phyloP scores from a whole-genome alignment of 1,139 yeast species.

The Yamadazyma blattariae region DNA sequence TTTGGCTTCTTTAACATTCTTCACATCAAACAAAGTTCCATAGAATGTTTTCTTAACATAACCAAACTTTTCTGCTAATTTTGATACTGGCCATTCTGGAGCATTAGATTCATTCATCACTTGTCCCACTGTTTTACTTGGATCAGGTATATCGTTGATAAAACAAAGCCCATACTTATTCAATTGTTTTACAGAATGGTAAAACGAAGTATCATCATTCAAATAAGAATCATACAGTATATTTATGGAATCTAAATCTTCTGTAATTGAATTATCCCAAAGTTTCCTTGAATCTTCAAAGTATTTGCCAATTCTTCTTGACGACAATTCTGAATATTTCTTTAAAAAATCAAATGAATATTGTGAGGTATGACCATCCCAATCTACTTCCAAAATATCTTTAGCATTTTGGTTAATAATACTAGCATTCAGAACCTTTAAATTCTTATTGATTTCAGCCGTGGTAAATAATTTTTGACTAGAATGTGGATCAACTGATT shows the following conservation, averaged over 20 bases:
- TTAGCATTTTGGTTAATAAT: slow-evolving; percentile 22
- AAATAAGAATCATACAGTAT: slow-evolving; percentile 45
- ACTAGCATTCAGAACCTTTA: slow-evolving; percentile 19
- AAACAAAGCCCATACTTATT: slow-evolving; percentile 61
- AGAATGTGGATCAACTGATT: slow-evolving; percentile 54
- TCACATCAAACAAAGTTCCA: slow-evolving; percentile 72
- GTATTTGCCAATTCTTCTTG: slow-evolving; percentile 29
- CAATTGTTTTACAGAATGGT: slow-evolving; percentile 42
- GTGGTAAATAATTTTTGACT: slow-evolving; percentile 70
- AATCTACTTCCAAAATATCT: slow-evolving; percentile 41
- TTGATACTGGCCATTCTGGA: slow-evolving; percentile 38
- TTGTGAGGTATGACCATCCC: slow-evolving; percentile 49
- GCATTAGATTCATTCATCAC: slow-evolving; percentile 29
- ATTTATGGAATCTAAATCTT: slow-evolving; percentile 19
- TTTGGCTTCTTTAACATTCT: slow-evolving; percentile 55
- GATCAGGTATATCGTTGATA: slow-evolving; percentile 50
- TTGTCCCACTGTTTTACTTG: slow-evolving; percentile 13
- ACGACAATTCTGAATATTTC: slow-evolving; percentile 35
- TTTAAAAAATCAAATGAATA: slow-evolving; percentile 50
- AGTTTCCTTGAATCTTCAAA: slow-evolving; percentile 33
- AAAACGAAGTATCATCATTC: slow-evolving; percentile 31
- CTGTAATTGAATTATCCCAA: slow-evolving; percentile 36
- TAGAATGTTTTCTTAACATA: slow-evolving; percentile 72
- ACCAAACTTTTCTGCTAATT: slow-evolving; percentile 62
- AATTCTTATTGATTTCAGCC: slow-evolving; percentile 35